These are phyloP conservation scores for Plasmodium billcollinsi DNA, from an alignment of 169 alveolate species.

Conservation along the genomic window DNA sequence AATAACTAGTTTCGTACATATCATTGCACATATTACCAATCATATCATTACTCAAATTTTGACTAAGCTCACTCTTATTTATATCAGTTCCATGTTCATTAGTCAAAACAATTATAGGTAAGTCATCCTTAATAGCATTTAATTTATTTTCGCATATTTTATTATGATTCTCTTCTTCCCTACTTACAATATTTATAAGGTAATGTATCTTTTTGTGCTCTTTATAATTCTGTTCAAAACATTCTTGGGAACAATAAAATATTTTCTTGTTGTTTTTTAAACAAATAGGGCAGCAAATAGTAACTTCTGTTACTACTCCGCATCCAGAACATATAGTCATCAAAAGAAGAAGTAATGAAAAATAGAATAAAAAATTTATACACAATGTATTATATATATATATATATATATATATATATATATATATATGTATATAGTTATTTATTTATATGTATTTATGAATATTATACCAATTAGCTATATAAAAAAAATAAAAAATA, in stretches of 20 bases:
- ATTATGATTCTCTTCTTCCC: constrained; percentile 30
- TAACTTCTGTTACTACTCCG: constrained; percentile 47
- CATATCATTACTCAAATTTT: not conserved
- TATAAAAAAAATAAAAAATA: too few relatives aligned
- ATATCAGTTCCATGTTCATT: constrained; percentile 13
- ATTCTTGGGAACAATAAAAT: constrained; percentile 74
- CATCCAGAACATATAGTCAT: constrained; percentile 76
- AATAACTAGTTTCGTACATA: too few relatives aligned
- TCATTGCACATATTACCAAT: not conserved
- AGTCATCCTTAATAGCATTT: not conserved
- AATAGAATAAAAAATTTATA: not conserved
- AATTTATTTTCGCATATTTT: constrained; percentile 3
- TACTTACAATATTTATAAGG: constrained; percentile 37
- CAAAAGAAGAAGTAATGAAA: constrained; percentile 1
- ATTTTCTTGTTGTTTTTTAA: constrained; percentile 45
- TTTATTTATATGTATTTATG: not conserved
- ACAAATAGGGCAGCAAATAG: constrained; percentile 73
- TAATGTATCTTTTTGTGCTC: constrained; percentile 68
- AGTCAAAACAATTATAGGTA: constrained; percentile 44
- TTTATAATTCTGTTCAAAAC: constrained; percentile 49
- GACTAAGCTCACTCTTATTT: constrained; percentile 3
- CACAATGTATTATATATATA: not conserved
- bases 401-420: constrained; percentile 21
- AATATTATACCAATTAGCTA: too few relatives aligned
- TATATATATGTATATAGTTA: not conserved